phyloP scores from a whole-genome alignment of 306 rosid genomes.

The Potentilla sterilis region DNA sequence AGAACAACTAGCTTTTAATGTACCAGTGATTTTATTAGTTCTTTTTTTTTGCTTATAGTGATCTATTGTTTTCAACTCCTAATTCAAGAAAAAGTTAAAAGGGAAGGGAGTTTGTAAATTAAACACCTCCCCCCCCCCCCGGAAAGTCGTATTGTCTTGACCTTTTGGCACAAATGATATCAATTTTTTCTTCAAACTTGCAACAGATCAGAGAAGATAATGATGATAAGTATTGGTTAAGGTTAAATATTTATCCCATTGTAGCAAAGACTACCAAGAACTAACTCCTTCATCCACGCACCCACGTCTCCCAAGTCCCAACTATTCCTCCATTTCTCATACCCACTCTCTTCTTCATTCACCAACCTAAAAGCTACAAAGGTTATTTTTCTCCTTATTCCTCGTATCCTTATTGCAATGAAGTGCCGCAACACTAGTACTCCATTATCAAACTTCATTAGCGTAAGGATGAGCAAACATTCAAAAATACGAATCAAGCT shows the following conservation, averaged over 20 bases:
- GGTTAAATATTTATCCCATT: neutral
- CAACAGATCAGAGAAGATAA: too few relatives aligned
- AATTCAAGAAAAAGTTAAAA: too few relatives aligned
- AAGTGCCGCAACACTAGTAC: neutral
- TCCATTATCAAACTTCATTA: constrained; percentile 17
- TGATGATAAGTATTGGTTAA: neutral
- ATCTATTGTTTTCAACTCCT: too few relatives aligned
- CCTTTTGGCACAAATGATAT: too few relatives aligned
- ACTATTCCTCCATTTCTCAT: neutral
- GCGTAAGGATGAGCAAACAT: constrained; percentile 22
- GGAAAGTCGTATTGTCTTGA: too few relatives aligned
- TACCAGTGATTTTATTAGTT: too few relatives aligned
- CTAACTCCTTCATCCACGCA: neutral
- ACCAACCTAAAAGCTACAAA: neutral
- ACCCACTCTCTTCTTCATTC: neutral
- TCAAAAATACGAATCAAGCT: constrained; percentile 34
- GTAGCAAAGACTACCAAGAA: neutral
- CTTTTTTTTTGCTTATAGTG: too few relatives aligned
- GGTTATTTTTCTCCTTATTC: neutral
- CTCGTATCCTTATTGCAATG: neutral
- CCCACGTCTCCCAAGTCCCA: constrained; percentile 4
- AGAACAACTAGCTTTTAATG: too few relatives aligned
- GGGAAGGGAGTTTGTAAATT: too few relatives aligned
- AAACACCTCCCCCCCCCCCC: too few relatives aligned
- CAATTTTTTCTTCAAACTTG: too few relatives aligned